phyloP scores from a whole-genome alignment of 164 flowering plant genomes.

The Sextonia rubra region DNA sequence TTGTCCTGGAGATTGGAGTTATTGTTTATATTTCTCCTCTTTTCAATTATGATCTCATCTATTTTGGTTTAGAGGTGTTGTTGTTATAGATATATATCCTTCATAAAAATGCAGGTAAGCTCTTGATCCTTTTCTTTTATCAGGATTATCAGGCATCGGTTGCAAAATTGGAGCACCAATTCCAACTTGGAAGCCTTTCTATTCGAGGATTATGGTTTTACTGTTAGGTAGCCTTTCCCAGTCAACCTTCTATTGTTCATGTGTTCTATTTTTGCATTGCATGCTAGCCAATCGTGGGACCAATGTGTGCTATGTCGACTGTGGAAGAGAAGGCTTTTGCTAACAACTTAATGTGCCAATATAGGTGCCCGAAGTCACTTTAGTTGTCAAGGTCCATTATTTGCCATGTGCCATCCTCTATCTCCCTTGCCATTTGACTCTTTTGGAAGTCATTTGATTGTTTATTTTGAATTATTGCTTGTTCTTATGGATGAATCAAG shows the following conservation, averaged over 20 bases:
- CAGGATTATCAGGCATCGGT: conserved; percentile 98
- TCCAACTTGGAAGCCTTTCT: conserved; percentile 86
- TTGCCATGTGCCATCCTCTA: no score
- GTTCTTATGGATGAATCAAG: no score
- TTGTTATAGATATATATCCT: background rate
- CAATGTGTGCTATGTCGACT: conserved; percentile 76
- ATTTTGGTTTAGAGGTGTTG: background rate
- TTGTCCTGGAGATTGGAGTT: background rate
- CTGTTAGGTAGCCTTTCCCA: conserved; percentile 62
- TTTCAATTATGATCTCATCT: background rate
- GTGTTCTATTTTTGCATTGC: background rate
- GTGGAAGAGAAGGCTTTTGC: conserved; percentile 70
- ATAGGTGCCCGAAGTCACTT: no score
- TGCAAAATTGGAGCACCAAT: conserved; percentile 97
- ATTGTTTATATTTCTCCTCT: background rate
- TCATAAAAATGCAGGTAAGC: background rate
- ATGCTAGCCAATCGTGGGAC: conserved; percentile 82
- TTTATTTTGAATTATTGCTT: no score
- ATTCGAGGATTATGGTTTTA: conserved; percentile 96
- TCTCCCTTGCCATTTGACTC: no score
- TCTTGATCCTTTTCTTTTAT: background rate
- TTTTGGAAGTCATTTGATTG: no score
- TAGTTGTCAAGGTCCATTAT: no score
- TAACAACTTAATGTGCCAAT: conserved; percentile 40
- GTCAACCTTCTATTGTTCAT: background rate